Evolutionary conservation across 805 yeast species (phyloP), one percentile per base, ranked within the genome.

Genomic region (Kodamaea lidongshanica): DNA sequence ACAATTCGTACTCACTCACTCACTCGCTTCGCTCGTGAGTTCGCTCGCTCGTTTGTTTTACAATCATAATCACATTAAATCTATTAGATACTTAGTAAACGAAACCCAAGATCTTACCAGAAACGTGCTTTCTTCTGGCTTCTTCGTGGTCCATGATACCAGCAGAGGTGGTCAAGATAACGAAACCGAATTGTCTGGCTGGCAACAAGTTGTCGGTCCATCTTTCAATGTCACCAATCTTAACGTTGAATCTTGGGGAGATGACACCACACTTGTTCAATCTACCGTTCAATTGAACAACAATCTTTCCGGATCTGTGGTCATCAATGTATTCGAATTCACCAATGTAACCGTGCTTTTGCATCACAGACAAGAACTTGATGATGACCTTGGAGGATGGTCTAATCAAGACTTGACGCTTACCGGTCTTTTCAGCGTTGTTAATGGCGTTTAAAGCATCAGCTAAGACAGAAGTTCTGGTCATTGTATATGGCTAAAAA

Each of bases 121-220:
- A 86, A 56, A 88, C 96, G 76, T 88, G 96, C 84, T 88, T 89
- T 80, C 96, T 83, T 81, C 95, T 85, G 61, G 97, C 97, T 77
- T 88, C 96, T 78, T 89, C 96, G 77, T 88, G 97, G 79, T 89
- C 96, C 95, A 88, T 87, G 60, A 88, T 88, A 75, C 97, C 97
- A 57, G 96, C 96, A 58, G 96, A 89, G 56, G 97, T 88, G 72
- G 97, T 89, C 67, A 88, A 79, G 70, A 88, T 84, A 62, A 88
- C 88, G 81, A 70, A 87, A 74, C 97, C 97, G 62, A 88, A 89
- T 74, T 88, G 97, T 82, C 97, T 86, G 51, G 97, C 95, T 68
- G 97, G 97, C 63, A 88, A 77, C 65, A 88, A 80, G 84, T 88
- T 86, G 69, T 80, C 94, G 56, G 95, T 86, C 97, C 97, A 88